Evolutionary conservation across 306 rosid species (phyloP), one percentile per base, ranked within the genome.

Genomic region (Trifolium subterraneum): DNA sequence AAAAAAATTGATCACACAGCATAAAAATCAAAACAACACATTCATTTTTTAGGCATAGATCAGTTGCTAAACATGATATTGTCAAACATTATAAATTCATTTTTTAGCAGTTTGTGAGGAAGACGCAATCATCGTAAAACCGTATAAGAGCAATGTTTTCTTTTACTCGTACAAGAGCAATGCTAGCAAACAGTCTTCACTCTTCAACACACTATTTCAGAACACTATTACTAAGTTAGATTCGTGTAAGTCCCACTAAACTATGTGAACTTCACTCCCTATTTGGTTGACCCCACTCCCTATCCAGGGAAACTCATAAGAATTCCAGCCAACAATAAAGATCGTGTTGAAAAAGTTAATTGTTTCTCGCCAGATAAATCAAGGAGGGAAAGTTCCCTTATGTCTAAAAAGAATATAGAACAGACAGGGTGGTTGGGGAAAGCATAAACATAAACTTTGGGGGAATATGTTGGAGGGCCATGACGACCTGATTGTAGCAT

Each of bases 401-500:
- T 48, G 59, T 47, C 48, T 29, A 29, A 29, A 29, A 29, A 4
- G 33, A 70, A 70, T 52, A 70, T 8, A 35, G 27, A 75, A 54
- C 38, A 62, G 15, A 55, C 31, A 31, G 35, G 23, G 56, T 25
- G 13, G 13, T 61, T 51, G 41, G 11, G 36, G 68, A 20, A 74
- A 75, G 62, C 54, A 33, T 45, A 59, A 23, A 70, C 71, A 27
- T 31, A 20, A 47, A 80, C 35, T 10, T 0, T 8, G 62, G 55
- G 59, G 62, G 61, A 45, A 55, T 64, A 66, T 2, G 27, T 73
- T 59, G 44, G 31, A 62, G 33, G 41, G 55, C 29, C 72, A 33
- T 58, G 60, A 23, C 42, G 64, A 64, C 64, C 70, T 29, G 62
- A 64, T 55, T 44, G 22, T 64, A 44, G 65, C 64, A 70, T 35